A percentile compares a stretch with the other conserved stretches of the same genome.
Conservation (phyloP, 2,329 filamentous ascomycete genomes). For the Atkinsonella texensis region DNA sequence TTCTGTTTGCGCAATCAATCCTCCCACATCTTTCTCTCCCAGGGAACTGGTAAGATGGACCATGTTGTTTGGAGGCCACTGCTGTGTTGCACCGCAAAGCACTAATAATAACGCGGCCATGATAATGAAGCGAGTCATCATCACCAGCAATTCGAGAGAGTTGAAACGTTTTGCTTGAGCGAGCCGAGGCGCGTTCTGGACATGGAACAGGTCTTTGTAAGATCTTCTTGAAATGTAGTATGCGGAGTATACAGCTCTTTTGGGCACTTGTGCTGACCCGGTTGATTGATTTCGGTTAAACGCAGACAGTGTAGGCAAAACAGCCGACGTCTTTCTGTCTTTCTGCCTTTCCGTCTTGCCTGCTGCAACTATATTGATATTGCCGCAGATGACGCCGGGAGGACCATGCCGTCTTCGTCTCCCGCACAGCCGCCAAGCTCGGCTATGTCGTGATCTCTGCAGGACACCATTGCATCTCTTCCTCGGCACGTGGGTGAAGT, state of each 20-base stretch:
- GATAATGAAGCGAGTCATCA: background rate
- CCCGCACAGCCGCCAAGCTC: background rate
- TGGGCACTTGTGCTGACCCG: background rate
- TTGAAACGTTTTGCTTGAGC: background rate
- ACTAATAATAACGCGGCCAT: no score
- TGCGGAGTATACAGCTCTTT: background rate
- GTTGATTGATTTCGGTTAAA: background rate
- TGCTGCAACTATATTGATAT: background rate
- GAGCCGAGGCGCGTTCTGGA: background rate
- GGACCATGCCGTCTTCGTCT: background rate
- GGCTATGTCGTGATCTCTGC: conserved; percentile 3
- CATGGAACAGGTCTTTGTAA: background rate
- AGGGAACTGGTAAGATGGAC: no score
- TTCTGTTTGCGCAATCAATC: no score
- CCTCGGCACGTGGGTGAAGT: background rate
- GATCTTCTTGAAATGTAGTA: background rate
- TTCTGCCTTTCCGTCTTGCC: background rate
- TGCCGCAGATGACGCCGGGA: background rate
- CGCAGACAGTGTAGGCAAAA: background rate
- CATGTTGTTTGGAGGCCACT: no score
- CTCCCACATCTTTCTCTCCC: no score
- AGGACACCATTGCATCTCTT: background rate
- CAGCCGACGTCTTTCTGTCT: background rate
- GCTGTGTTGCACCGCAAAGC: no score
- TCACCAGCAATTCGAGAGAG: background rate